Evolutionary conservation across 805 yeast genomes (phyloP), one percentile per base, ranked within the genome.

Genomic region (Pichia insulana): DNA sequence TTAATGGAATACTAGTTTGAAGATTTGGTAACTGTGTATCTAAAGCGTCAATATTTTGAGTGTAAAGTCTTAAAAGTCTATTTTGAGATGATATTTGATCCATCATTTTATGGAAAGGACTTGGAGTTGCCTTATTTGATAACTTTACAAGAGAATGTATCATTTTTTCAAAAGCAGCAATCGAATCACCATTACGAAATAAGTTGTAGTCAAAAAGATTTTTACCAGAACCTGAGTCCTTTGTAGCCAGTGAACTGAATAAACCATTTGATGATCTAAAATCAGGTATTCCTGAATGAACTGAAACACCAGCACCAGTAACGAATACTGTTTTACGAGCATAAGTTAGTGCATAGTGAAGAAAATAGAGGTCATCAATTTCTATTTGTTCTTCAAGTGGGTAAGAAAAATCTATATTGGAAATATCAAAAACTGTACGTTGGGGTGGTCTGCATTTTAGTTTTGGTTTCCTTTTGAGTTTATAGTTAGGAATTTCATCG

Each of bases 271-370:
- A 74, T 7, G 94, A 83, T 56, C 96, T 65, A 56, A 87, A 64
- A 50, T 64, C 68, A 3, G 96, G 96, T 32, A 87, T 88, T 4
- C 96, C 96, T 1, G 95, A 86, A 25, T 83, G 82, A 41, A 89
- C 92, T 11, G 95, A 85, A 16, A 85, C 76, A 3, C 96, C 96
- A 15, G 97, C 97, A 10, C 97, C 97, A 1, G 89, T 76, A 25
- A 88, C 70, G 25, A 81, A 74, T 2, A 85, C 70, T 26, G 80
- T 65, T 47, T 73, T 71, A 49, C 70, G 74, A 26, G 89, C 69
- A 50, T 80, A 68, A 28, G 57, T 59, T 19, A 80, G 55, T 0
- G 77, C 75, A 56, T 75, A 72, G 42, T 69, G 70, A 20, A 80
- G 52, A 46, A 77, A 73, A 7, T 69, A 64, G 11, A 76, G 58